Percentiles rank a stretch among this genome's conserved stretches.
phyloP scores from a whole-genome alignment of 2,329 filamentous ascomycete species.

The Phyllachora maydis region DNA sequence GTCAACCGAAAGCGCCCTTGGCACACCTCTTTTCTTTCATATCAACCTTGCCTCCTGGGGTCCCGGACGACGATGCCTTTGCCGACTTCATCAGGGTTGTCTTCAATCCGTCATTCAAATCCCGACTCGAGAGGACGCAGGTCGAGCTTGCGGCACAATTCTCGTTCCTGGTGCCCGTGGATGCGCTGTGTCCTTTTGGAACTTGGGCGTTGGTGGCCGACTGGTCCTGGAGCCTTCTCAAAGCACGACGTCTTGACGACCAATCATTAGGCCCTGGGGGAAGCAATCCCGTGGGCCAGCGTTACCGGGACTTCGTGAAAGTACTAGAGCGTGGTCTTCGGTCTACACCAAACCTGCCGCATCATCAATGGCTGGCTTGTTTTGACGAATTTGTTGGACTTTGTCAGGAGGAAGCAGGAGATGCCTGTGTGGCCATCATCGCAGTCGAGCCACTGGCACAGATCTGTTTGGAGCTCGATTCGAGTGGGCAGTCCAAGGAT shows the following conservation, averaged over 20 bases:
- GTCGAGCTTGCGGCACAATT: slow-evolving; percentile 30
- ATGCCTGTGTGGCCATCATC: slow-evolving; percentile 42
- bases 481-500: slow-evolving; percentile 5
- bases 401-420: slow-evolving; percentile 41
- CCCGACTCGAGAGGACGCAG: no score
- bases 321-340: slow-evolving; percentile 43
- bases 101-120: slow-evolving; percentile 39
- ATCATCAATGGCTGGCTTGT: slow-evolving; percentile 27
- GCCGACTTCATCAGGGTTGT: slow-evolving; percentile 24
- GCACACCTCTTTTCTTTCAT: slow-evolving; percentile 45
- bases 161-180: slow-evolving; percentile 24
- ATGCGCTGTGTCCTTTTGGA: slow-evolving; percentile 22
- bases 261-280: no score
- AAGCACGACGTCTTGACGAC: no score
- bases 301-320: slow-evolving; percentile 48
- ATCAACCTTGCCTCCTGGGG: slow-evolving; percentile 23
- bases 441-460: slow-evolving; percentile 54
- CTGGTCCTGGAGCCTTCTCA: slow-evolving; percentile 19
- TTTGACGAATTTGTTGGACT: slow-evolving; percentile 34
- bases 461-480: slow-evolving; percentile 17
- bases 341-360: slow-evolving; percentile 24
- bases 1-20: slow-evolving; percentile 34
- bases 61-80: slow-evolving; percentile 23
- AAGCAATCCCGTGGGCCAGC: slow-evolving; percentile 31
- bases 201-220: slow-evolving; percentile 29